Evolutionary conservation across 495 filamentous ascomycete genomes (phyloP).

Genomic region (Delitschia confertaspora): DNA sequence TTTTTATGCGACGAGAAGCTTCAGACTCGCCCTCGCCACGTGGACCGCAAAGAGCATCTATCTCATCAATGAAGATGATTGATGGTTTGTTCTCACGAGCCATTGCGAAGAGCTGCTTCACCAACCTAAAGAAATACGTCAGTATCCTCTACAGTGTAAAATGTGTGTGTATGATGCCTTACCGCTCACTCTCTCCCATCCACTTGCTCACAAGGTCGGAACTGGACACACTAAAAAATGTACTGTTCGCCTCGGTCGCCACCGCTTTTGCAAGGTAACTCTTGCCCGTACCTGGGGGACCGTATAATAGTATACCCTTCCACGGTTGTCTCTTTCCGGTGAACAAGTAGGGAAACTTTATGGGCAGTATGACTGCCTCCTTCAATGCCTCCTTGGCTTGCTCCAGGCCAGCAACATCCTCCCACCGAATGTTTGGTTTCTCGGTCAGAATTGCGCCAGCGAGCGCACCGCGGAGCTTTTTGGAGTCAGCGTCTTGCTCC

Average conservation of each 20-base stretch:
- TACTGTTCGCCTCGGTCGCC: slow-evolving; percentile 96
- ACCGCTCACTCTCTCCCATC: slow-evolving; percentile 99
- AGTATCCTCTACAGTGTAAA: slow-evolving; percentile 5
- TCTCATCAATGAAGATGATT: slow-evolving; percentile 99
- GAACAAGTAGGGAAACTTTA: slow-evolving; percentile 96
- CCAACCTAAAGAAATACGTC: slow-evolving; percentile 52
- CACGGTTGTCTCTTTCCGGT: slow-evolving; percentile 95
- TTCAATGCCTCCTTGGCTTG: slow-evolving; percentile 93
- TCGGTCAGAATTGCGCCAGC: slow-evolving; percentile 89
- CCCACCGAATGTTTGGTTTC: slow-evolving; percentile 92
- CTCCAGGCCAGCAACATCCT: slow-evolving; percentile 96
- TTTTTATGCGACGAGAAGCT: slow-evolving; percentile 95
- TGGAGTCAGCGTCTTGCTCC: slow-evolving; percentile 75
- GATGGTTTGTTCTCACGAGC: slow-evolving; percentile 95
- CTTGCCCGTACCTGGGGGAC: slow-evolving; percentile 94
- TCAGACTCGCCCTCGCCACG: slow-evolving; percentile 96
- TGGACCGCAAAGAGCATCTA: slow-evolving; percentile 93
- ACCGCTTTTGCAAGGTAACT: slow-evolving; percentile 95
- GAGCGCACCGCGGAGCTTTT: slow-evolving; percentile 86
- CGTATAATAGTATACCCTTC: slow-evolving; percentile 96
- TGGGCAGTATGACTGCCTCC: slow-evolving; percentile 92
- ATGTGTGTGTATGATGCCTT: slow-evolving; percentile 22
- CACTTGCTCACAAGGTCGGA: slow-evolving; percentile 96
- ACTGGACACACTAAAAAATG: slow-evolving; percentile 98
- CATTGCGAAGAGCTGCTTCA: slow-evolving; percentile 97